Conservation (phyloP, 441 rosid genomes). For the Hypseocharis bilobata region DNA sequence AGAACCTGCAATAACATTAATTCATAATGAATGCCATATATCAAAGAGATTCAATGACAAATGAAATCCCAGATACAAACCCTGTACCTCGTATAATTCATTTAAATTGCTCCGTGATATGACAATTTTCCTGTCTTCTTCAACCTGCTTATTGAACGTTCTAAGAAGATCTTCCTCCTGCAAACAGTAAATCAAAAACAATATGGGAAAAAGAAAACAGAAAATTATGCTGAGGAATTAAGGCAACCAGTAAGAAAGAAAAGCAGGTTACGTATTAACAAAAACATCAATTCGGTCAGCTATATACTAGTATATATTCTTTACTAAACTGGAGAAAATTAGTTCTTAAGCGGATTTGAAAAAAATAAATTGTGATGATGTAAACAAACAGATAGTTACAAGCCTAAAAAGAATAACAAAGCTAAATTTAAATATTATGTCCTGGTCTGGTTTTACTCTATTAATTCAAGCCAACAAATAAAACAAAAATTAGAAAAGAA, state of each 20-base stretch:
- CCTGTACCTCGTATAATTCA: conserved; percentile 69
- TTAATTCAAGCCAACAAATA: neutral
- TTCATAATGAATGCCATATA: conserved; percentile 15
- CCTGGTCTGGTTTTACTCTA: neutral
- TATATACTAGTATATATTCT: no score
- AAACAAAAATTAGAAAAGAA: no score
- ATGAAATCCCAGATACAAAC: neutral
- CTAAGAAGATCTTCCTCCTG: conserved; percentile 73
- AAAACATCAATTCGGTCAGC: no score
- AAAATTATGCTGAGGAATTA: neutral
- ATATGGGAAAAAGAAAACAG: neutral
- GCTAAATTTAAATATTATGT: neutral
- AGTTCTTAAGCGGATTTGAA: no score
- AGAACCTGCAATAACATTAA: conserved; percentile 52
- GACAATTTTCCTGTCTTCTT: conserved; percentile 76
- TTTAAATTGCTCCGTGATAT: conserved; percentile 73
- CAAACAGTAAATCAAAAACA: conserved; percentile 13
- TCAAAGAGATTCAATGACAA: neutral
- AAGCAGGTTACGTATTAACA: no score
- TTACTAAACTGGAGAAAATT: no score
- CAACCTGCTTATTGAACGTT: conserved; percentile 77
- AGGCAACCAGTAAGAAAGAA: no score
- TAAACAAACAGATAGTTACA: neutral
- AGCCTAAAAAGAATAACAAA: neutral
- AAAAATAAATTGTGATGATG: neutral